Evolutionary conservation across 2,329 filamentous ascomycete genomes (phyloP).

Genomic region (Metarhizium humberi): DNA sequence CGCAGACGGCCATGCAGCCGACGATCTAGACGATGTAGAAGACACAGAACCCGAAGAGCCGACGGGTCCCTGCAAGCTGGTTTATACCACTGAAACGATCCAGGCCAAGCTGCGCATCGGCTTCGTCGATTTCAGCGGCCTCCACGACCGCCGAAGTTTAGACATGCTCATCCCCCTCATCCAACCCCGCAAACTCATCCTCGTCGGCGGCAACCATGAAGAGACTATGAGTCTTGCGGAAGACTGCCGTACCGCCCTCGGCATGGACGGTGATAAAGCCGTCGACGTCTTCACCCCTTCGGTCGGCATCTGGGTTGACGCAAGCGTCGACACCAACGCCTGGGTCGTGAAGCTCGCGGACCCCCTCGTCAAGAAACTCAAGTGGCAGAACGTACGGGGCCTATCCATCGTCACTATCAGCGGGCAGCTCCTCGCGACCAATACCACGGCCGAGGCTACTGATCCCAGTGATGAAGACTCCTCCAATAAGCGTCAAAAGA

Average conservation of each 20-base stretch:
- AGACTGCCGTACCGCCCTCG: constrained; percentile 65
- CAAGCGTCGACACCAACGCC: constrained; percentile 93
- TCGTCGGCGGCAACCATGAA: constrained; percentile 70
- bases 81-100: constrained; percentile 54
- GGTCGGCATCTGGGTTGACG: constrained; percentile 68
- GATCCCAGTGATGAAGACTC: constrained; percentile 37
- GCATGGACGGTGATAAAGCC: constrained; percentile 36
- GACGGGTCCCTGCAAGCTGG: constrained; percentile 65
- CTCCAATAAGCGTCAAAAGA: constrained; percentile 41
- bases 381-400: constrained; percentile 89
- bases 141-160: constrained; percentile 88
- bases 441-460: constrained; percentile 33
- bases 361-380: constrained; percentile 72
- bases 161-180: constrained; percentile 94
- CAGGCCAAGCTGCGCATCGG: constrained; percentile 67
- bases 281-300: constrained; percentile 74
- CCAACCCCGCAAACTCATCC: constrained; percentile 84
- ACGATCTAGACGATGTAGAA: constrained; percentile 50
- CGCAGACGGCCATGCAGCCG: constrained; percentile 31
- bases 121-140: constrained; percentile 82
- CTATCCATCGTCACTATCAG: constrained; percentile 90
- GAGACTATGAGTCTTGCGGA: constrained; percentile 73
- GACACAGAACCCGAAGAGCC: constrained; percentile 42
- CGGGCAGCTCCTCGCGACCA: constrained; percentile 46
- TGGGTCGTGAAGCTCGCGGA: constrained; percentile 92